A percentile compares a stretch with the other conserved stretches of the same genome.
phyloP scores from a whole-genome alignment of 257 asterid genomes.

The Linderniella brevidens region DNA sequence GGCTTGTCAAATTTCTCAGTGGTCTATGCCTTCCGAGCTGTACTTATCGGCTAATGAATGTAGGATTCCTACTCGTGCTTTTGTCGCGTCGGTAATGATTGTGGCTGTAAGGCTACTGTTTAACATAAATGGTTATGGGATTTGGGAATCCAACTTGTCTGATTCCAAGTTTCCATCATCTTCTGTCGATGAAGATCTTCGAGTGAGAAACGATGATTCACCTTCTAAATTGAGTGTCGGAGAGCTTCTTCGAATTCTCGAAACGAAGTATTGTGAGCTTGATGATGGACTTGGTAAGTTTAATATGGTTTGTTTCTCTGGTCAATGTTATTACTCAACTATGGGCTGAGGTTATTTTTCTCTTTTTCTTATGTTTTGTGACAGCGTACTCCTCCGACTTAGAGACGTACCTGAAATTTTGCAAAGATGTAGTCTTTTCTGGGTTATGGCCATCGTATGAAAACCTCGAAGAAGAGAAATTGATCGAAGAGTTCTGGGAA shows the following conservation, averaged over 20 bases:
- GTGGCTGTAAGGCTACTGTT: conserved; percentile 46
- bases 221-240: conserved; percentile 17
- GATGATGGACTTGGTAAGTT: conserved; percentile 36
- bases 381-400: conserved; percentile 43
- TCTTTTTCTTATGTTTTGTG: conserved; percentile 13
- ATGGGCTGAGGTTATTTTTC: conserved; percentile 2
- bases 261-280: conserved; percentile 32
- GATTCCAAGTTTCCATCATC: conserved; percentile 14
- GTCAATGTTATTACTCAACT: conserved; percentile 3
- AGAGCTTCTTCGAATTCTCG: conserved; percentile 38
- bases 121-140: conserved; percentile 61
- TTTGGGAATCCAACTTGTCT: conserved; percentile 54
- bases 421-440: conserved; percentile 59
- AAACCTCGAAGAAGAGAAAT: conserved; percentile 31
- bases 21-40: conserved; percentile 64
- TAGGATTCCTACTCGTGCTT: conserved; percentile 52
- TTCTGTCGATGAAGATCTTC: not conserved
- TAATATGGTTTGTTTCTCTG: not conserved
- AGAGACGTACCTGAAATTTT: conserved; percentile 42
- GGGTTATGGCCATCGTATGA: conserved; percentile 33
- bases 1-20: conserved; percentile 49
- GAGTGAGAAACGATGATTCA: not conserved
- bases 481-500: conserved; percentile 37
- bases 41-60: conserved; percentile 35
- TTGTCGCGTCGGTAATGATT: conserved; percentile 60